Conservation (phyloP, 768 basidiomycete genomes). For the Trametopsis cervina region DNA sequence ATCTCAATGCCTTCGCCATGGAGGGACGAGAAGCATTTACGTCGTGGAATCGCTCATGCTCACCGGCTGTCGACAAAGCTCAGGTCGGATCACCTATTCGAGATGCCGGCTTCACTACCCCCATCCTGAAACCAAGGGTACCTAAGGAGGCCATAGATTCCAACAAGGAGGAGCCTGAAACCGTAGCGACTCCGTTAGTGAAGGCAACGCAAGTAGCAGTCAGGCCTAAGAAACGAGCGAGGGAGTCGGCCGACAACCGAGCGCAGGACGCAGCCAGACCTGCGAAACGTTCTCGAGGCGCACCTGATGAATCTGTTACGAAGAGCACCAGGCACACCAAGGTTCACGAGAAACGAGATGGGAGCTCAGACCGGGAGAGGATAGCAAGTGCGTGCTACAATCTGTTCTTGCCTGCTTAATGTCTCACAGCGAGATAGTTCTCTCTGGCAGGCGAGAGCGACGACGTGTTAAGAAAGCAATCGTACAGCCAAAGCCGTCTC, state of each 20-base stretch:
- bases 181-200: too few species aligned
- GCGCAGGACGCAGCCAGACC: too few species aligned
- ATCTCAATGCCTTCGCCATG: slow-evolving; percentile 35
- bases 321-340: too few species aligned
- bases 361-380: slow-evolving; percentile 8
- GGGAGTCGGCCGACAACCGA: too few species aligned
- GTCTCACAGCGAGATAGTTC: slow-evolving; percentile 35
- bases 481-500: slow-evolving; percentile 25
- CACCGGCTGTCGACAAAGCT: slow-evolving; percentile 3
- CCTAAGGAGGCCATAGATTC: not conserved
- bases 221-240: too few species aligned
- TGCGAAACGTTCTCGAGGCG: too few species aligned
- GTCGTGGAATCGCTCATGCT: slow-evolving; percentile 15
- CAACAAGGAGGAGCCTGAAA: too few species aligned
- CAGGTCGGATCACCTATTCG: not conserved
- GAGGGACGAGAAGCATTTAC: slow-evolving; percentile 27
- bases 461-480: slow-evolving; percentile 54
- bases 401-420: not conserved
- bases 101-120: slow-evolving; percentile 15
- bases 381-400: slow-evolving; percentile 4
- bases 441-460: slow-evolving; percentile 57
- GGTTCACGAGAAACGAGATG: too few species aligned
- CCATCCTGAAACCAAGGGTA: slow-evolving; percentile 12
- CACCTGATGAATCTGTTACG: too few species aligned
- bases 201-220: too few species aligned